phyloP scores from a whole-genome alignment of 805 yeast species.

The Ogataea ramenticola region DNA sequence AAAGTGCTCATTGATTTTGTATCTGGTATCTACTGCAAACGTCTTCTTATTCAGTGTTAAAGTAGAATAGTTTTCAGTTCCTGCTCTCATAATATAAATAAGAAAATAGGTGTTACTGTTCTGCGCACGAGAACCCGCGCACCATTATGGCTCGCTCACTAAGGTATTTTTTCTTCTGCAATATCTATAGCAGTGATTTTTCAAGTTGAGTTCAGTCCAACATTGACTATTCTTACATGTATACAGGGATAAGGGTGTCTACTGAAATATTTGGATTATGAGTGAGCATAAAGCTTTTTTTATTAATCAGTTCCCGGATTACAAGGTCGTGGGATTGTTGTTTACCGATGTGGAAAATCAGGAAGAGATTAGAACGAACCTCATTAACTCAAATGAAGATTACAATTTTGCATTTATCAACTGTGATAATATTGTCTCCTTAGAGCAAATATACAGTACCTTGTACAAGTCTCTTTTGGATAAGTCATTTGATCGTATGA shows the following conservation, averaged over 20 bases:
- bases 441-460: constrained; percentile 57
- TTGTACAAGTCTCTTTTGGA: constrained; percentile 56
- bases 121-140: too few relatives aligned
- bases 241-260: too few relatives aligned
- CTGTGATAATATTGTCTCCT: constrained; percentile 47
- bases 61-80: too few relatives aligned
- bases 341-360: constrained; percentile 41
- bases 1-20: background rate
- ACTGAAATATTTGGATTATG: too few relatives aligned
- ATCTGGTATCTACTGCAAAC: background rate
- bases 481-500: constrained; percentile 35
- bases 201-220: too few relatives aligned
- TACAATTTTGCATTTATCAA: constrained; percentile 63
- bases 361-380: constrained; percentile 34
- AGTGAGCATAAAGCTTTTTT: constrained; percentile 6
- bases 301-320: constrained; percentile 13
- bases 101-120: too few relatives aligned
- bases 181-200: too few relatives aligned
- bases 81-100: too few relatives aligned
- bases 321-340: constrained; percentile 21
- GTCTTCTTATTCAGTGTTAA: too few relatives aligned
- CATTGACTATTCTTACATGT: background rate
- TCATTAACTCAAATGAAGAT: constrained; percentile 36
- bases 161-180: too few relatives aligned
- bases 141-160: too few relatives aligned